These are phyloP conservation scores for Fusarium sp. DNA, from an alignment of 2,329 filamentous ascomycete genomes.

Conservation along the genomic window DNA sequence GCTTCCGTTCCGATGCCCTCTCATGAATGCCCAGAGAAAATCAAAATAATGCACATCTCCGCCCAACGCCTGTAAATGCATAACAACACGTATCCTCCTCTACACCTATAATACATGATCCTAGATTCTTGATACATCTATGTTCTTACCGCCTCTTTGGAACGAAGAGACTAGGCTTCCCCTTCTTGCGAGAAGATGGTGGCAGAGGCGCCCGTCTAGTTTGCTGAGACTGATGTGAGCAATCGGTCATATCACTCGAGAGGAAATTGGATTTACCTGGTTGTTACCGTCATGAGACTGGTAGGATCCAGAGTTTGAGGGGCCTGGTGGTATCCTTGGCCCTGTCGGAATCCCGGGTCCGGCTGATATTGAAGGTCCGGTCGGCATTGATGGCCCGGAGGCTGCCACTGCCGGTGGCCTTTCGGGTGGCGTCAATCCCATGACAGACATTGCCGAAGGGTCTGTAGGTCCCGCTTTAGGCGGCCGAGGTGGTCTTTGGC, in stretches of 20 bases:
- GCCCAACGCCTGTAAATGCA: constrained; percentile 39
- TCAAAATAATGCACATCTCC: constrained; percentile 7
- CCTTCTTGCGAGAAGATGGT: constrained; percentile 51
- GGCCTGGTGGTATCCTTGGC: constrained; percentile 26
- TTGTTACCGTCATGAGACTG: constrained; percentile 31
- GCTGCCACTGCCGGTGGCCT: constrained; percentile 49
- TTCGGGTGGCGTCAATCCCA: constrained; percentile 59
- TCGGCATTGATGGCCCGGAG: constrained; percentile 22
- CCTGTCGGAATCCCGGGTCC: constrained; percentile 25
- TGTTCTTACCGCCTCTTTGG: constrained; percentile 49
- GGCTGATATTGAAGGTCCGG: constrained; percentile 9
- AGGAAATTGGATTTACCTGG: constrained; percentile 26
- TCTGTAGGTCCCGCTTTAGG: constrained; percentile 51
- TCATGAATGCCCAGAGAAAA: constrained; percentile 9
- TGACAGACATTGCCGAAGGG: constrained; percentile 62
- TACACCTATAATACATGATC: constrained; percentile 22
- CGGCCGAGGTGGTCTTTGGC: constrained; percentile 43
- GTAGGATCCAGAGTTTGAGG: constrained; percentile 36
- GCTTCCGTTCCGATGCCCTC: neutral
- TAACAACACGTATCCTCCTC: constrained; percentile 7
- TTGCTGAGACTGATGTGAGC: constrained; percentile 32
- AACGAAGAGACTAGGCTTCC: constrained; percentile 57
- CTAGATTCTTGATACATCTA: constrained; percentile 2
- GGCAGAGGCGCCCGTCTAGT: constrained; percentile 34
- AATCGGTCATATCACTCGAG: neutral